Base-by-base conservation (phyloP, 192 early-diverging fungal genomes). In the Phlyctochytrium planicorne region DNA sequence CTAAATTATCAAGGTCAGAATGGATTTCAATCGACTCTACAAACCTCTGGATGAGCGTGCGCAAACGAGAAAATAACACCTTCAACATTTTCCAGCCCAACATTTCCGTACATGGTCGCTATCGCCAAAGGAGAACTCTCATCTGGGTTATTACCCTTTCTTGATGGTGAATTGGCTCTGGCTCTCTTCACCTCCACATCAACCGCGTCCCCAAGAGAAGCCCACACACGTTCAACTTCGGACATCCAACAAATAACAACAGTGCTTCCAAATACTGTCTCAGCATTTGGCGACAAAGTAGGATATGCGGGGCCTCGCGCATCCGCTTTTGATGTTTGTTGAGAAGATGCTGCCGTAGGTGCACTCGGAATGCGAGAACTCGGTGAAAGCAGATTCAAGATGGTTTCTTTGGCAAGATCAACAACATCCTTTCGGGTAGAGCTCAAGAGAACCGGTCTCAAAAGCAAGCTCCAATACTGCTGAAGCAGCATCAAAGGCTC, bases 361-460 rank as follows among this genome's bases (percentile, higher is more conserved):
- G n/a, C n/a, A n/a, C n/a, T n/a, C n/a, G n/a, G n/a, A n/a, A n/a
- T n/a, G n/a, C n/a, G n/a, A n/a, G n/a, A n/a, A n/a, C n/a, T n/a
- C n/a, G n/a, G n/a, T n/a, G n/a, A n/a, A n/a, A 47, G 40, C 40
- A 47, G 40, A 47, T 47, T 47, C 40, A 47, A 47, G n/a, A n/a
- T n/a, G n/a, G n/a, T n/a, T n/a, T n/a, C n/a, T 47, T 20, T 6
- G 40, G 10, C 6, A 47, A 47, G 40, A 20, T 47, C 40, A 47
- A 47, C 40, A 20, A 47, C 20, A 20, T 6, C 40, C 40, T 47
- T 47, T 47, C 10, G 6, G 10, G 10, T 6, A 14, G 40, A 47
- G 20, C 20, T 6, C 40, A 47, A 20, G 10, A 47, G 40, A 6
- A 47, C 40, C 40, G 40, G 40, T 47, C 40, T 6, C 6, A 47